phyloP scores from a whole-genome alignment of 2,329 filamentous ascomycete genomes.

The Aspergillus terreus region DNA sequence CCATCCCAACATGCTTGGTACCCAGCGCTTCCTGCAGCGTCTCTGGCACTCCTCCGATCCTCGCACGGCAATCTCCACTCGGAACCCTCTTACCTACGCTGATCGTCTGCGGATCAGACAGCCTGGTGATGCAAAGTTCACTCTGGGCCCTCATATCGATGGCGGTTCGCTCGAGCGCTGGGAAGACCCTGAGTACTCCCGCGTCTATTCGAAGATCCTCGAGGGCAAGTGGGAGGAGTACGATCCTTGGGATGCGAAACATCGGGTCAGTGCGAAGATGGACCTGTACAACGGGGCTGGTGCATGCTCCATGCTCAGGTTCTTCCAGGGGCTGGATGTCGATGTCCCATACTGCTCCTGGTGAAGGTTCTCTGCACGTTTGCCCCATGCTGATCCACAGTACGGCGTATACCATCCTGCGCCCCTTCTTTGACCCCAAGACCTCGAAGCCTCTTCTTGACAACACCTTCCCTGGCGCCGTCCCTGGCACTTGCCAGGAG shows the following conservation, averaged over 20 bases:
- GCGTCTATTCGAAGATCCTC: constrained; percentile 71
- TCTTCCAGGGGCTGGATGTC: constrained; percentile 83
- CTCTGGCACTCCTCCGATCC: constrained; percentile 60
- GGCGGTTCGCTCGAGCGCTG: constrained; percentile 72
- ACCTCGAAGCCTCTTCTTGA: constrained; percentile 40
- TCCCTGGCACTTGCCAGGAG: constrained; percentile 66
- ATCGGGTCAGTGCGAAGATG: constrained; percentile 63
- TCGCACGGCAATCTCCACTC: constrained; percentile 46
- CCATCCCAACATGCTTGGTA: constrained; percentile 60
- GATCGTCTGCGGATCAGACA: constrained; percentile 69
- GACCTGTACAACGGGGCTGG: constrained; percentile 80
- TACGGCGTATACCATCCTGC: constrained; percentile 74
- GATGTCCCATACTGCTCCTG: constrained; percentile 68
- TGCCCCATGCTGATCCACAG: constrained; percentile 73
- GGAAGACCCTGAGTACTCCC: constrained; percentile 66
- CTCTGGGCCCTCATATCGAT: constrained; percentile 69
- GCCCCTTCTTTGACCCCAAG: constrained; percentile 72
- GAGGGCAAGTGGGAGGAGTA: constrained; percentile 74
- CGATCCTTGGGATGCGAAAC: constrained; percentile 75
- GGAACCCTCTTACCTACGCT: constrained; percentile 63
- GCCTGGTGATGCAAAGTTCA: constrained; percentile 67
- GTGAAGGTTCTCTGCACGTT: constrained; percentile 76
- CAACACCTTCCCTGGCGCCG: constrained; percentile 63
- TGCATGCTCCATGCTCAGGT: constrained; percentile 77
- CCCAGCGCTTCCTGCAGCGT: constrained; percentile 60